Evolutionary conservation across 441 rosid genomes (phyloP), one percentile per base, ranked within the genome.

Genomic region (Manihot esculenta): DNA sequence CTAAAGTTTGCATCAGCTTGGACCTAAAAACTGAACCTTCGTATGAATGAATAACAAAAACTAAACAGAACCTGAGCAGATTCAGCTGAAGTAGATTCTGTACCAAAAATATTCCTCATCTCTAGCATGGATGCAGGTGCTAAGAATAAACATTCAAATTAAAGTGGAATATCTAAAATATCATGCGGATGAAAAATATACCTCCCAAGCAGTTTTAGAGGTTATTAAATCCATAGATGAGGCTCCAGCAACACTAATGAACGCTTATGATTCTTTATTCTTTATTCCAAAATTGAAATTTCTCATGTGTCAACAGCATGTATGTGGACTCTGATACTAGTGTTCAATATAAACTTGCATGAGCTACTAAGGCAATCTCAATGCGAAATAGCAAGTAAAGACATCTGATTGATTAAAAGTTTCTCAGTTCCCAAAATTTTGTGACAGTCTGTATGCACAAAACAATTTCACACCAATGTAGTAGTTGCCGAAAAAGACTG

Each of bases 381-480:
- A 10, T 12, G 18, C n/a, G n/a, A n/a, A 50, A 18, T 5, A 35
- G 5, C 3, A 0, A 35, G 11, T 6, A 12, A 57, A 11, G 33
- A 26, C 66, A 44, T 8, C 21, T 61, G 50, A 62, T 33, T 64
- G 54, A 45, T 64, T 64, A 64, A 64, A 10, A 42, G 26, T 56
- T 48, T 26, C 48, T 27, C 41, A 27, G 4, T 41, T 42, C 30
- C 50, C 24, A 26, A 20, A 18, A 64, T 10, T 47, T 26, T 26
- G 27, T n/a, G 15, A 18, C 21, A 58, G 10, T 64, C 24, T 30
- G n/a, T 21, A 48, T 58, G 35, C 42, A 26, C n/a, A 24, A 2
- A 12, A 64, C 11, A 45, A 47, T 35, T 26, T 64, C 1, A 23
- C 23, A 47, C 41, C 7, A 1, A 44, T 23, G 35, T 26, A 24